Percentiles rank a stretch among this genome's conserved stretches.
Conservation (phyloP, 2,329 filamentous ascomycete genomes). For the Cucurbitaria berberidis region DNA sequence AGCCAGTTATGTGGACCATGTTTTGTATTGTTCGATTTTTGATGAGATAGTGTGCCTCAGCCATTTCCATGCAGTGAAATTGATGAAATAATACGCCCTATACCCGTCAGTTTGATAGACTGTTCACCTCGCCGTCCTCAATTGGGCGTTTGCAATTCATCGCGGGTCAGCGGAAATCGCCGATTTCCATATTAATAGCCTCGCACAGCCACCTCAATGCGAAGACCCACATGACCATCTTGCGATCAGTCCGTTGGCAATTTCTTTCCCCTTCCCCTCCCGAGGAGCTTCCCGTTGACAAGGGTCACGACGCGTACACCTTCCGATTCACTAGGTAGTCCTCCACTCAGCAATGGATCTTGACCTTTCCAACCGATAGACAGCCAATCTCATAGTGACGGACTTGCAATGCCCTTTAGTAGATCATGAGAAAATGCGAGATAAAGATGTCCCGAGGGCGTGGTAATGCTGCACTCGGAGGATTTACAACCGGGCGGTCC, state of each 20-base stretch:
- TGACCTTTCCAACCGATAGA: background rate
- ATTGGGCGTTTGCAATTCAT: background rate
- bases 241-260: background rate
- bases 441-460: slow-evolving; percentile 4
- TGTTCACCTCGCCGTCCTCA: slow-evolving; percentile 4
- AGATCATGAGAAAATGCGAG: slow-evolving; percentile 1
- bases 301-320: slow-evolving; percentile 9
- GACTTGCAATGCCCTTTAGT: slow-evolving; percentile 9
- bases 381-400: slow-evolving; percentile 3
- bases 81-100: background rate
- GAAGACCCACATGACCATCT: background rate
- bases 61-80: background rate
- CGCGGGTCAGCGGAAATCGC: background rate
- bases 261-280: slow-evolving; percentile 11
- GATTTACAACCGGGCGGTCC: slow-evolving; percentile 17
- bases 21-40: background rate
- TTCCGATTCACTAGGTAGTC: background rate
- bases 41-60: background rate
- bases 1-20: background rate
- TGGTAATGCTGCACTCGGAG: slow-evolving; percentile 15
- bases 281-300: background rate
- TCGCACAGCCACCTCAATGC: background rate
- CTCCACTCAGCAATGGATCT: slow-evolving; percentile 2
- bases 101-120: background rate
- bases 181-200: background rate